Evolutionary conservation across 2,329 filamentous ascomycete species (phyloP), one percentile per base, ranked within the genome.

Genomic region (Stylonectria norvegica): DNA sequence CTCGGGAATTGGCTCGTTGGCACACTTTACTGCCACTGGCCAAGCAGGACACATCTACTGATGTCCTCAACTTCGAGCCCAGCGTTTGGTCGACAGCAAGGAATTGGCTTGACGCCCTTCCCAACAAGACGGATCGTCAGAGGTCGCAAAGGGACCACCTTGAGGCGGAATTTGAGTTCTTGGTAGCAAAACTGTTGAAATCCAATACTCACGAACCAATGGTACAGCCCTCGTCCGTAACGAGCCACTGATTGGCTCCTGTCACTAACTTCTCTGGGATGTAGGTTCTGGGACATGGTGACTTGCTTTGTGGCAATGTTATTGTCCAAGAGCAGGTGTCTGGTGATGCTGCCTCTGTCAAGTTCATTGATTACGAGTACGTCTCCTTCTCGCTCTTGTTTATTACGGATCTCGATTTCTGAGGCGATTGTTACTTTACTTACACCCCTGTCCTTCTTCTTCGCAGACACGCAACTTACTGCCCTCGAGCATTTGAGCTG

Each of bases 281-380:
- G 11, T 9, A 53, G 50, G 45, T 53, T 11, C 48, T 53, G 9
- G 50, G 50, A 23, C 50, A 53, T 12, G 50, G 50, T 12, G 50
- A 53, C 27, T 42, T 53, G 4, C 34, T 53, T 19, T 52, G 42
- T 22, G 50, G 45, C 12, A 53, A 53, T 23, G 53, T 53, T 20
- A 53, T 53, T 33, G 34, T 52, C 22, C 50, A 53, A 16, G 33
- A 34, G n/a, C 20, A 29, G 29, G 29, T 20, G 5, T 12, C 37
- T 9, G 15, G 41, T 12, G 29, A 40, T 18, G 33, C 35, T 11
- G 38, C 45, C 16, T 44, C 48, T 19, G 48, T 53, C 4, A 46
- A 46, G 7, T 53, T 53, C 41, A 53, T 53, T 20, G 50, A 53
- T 27, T 53, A 53, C 42, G 50, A 53, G 50, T 53, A 40, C 37